These are phyloP conservation scores for Rosa chinensis DNA, from an alignment of 306 rosid genomes.

Conservation along the genomic window DNA sequence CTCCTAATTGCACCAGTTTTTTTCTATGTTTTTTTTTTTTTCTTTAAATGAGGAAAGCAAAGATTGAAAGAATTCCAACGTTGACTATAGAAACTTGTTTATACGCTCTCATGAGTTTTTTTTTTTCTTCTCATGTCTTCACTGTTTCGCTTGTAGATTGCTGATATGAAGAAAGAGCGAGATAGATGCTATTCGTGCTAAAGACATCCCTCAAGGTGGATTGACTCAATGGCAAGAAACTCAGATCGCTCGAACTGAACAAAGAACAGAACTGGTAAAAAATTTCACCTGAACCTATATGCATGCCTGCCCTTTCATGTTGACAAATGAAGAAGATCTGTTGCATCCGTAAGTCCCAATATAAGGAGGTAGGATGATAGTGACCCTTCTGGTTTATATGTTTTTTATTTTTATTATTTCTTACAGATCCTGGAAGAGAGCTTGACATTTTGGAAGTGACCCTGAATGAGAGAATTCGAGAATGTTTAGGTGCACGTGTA, in stretches of 20 bases:
- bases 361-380: background rate
- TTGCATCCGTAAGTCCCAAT: background rate
- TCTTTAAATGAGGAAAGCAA: background rate
- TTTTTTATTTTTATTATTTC: background rate
- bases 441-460: conserved; percentile 98
- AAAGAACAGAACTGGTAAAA: conserved; percentile 78
- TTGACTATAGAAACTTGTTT: conserved; percentile 1
- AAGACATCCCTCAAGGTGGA: conserved; percentile 96
- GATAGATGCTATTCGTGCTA: conserved; percentile 80
- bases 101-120: background rate
- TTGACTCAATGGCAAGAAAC: conserved; percentile 95
- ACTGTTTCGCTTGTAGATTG: conserved; percentile 45
- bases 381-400: background rate
- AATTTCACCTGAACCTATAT: background rate
- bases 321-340: background rate
- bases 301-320: background rate
- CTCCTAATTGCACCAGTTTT: background rate
- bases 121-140: conserved; percentile 10
- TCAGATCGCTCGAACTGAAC: conserved; percentile 97
- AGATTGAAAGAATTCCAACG: background rate
- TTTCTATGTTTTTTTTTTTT: background rate
- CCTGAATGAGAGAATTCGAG: conserved; percentile 85
- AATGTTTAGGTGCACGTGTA: conserved; percentile 80
- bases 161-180: conserved; percentile 93
- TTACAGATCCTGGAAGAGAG: conserved; percentile 83